Evolutionary conservation across 495 filamentous ascomycete genomes (phyloP).

Genomic region (Opeltia flavorubescens): DNA sequence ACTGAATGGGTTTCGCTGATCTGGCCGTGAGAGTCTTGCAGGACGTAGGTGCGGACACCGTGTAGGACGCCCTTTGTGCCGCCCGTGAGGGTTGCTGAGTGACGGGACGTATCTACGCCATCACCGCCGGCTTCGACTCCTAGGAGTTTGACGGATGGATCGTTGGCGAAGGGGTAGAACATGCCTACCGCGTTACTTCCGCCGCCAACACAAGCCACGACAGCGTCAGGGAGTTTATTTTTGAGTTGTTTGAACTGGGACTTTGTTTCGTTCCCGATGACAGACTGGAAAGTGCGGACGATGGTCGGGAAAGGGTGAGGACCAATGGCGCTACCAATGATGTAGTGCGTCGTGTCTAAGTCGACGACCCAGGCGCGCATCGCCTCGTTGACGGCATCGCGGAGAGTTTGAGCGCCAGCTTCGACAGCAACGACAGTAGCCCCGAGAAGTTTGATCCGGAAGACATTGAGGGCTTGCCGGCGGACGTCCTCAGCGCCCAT

Average conservation of each 20-base stretch:
- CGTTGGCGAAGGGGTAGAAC: slow-evolving; percentile 90
- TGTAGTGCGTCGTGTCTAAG: slow-evolving; percentile 85
- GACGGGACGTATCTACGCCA: slow-evolving; percentile 74
- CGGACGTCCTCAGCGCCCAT: slow-evolving; percentile 95
- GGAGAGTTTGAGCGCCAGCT: slow-evolving; percentile 68
- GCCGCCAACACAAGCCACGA: slow-evolving; percentile 91
- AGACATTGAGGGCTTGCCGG: slow-evolving; percentile 87
- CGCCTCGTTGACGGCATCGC: slow-evolving; percentile 94
- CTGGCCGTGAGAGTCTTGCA: slow-evolving; percentile 85
- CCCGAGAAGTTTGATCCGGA: slow-evolving; percentile 90
- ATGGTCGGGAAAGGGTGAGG: slow-evolving; percentile 95
- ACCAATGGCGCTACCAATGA: slow-evolving; percentile 88
- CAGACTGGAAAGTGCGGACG: slow-evolving; percentile 85
- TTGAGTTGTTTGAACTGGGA: slow-evolving; percentile 66
- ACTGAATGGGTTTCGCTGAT: slow-evolving; percentile 91
- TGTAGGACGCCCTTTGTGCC: slow-evolving; percentile 89
- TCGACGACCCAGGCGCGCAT: slow-evolving; percentile 77
- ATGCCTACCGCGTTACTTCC: slow-evolving; percentile 85
- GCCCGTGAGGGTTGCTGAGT: slow-evolving; percentile 76
- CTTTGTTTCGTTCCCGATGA: slow-evolving; percentile 89
- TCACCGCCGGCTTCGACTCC: slow-evolving; percentile 97
- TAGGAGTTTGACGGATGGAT: slow-evolving; percentile 70
- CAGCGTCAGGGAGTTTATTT: slow-evolving; percentile 84
- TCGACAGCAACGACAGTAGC: slow-evolving; percentile 79
- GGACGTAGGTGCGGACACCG: slow-evolving; percentile 87